Conservation (phyloP, 2,329 filamentous ascomycete genomes). For the Kalmusia sp. region DNA sequence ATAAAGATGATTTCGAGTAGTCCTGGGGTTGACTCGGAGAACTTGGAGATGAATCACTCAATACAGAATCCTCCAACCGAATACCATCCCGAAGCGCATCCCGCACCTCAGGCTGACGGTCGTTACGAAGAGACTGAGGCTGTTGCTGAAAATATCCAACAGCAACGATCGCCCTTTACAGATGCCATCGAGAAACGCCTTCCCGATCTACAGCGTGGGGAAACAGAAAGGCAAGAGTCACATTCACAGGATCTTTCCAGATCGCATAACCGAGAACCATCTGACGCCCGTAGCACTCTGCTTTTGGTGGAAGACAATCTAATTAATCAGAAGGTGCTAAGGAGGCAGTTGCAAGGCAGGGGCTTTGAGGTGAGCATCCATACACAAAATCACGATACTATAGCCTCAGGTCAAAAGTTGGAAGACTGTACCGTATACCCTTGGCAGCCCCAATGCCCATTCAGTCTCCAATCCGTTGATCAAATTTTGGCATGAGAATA, state of each 20-base stretch:
- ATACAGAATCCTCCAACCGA: slow-evolving; percentile 44
- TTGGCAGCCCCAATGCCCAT: too few relatives aligned
- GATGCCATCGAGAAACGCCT: slow-evolving; percentile 16
- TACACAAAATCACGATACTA: too few relatives aligned
- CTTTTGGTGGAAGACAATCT: slow-evolving; percentile 59
- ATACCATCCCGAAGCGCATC: slow-evolving; percentile 34
- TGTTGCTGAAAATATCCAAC: slow-evolving; percentile 20
- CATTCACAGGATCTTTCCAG: slow-evolving; percentile 24
- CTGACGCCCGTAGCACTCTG: slow-evolving; percentile 30
- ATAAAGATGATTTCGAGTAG: slow-evolving; percentile 25
- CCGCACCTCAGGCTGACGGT: slow-evolving; percentile 22
- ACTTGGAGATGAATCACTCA: slow-evolving; percentile 21
- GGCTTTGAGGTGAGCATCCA: slow-evolving; percentile 44
- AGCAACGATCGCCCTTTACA: slow-evolving; percentile 3
- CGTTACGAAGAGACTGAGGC: slow-evolving; percentile 32
- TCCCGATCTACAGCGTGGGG: slow-evolving; percentile 27
- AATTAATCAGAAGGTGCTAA: slow-evolving; percentile 58
- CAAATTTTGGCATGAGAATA: too few relatives aligned
- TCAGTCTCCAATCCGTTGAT: too few relatives aligned
- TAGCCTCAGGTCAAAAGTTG: too few relatives aligned
- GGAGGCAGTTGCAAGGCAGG: slow-evolving; percentile 56
- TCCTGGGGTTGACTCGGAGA: slow-evolving; percentile 23
- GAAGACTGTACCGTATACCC: too few relatives aligned
- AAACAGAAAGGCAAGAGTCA: slow-evolving; percentile 32
- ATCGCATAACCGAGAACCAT: slow-evolving; percentile 25